phyloP scores from a whole-genome alignment of 2,329 filamentous ascomycete genomes.

The Pyrenophora teres region DNA sequence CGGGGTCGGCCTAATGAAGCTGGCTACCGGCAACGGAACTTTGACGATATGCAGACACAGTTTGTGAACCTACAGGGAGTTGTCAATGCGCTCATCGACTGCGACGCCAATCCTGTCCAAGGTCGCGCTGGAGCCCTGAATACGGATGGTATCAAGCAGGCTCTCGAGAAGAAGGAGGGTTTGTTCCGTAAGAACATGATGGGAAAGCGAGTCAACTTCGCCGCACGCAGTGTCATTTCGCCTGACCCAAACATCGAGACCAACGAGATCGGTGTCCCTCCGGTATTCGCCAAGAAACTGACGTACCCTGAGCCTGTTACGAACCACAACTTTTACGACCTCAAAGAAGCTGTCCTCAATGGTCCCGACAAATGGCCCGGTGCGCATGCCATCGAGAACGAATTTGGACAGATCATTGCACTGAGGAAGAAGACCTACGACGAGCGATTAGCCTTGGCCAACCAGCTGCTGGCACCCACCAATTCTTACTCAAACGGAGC shows the following conservation, averaged over 20 bases:
- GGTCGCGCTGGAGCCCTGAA: slow-evolving; percentile 77
- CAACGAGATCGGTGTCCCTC: slow-evolving; percentile 96
- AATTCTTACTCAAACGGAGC: slow-evolving; percentile 74
- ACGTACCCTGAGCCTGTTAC: slow-evolving; percentile 98
- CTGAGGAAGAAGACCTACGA: slow-evolving; percentile 85
- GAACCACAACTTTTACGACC: slow-evolving; percentile 92
- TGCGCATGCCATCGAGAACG: slow-evolving; percentile 91
- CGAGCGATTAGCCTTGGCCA: slow-evolving; percentile 86
- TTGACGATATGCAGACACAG: slow-evolving; percentile 77
- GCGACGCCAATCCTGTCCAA: slow-evolving; percentile 80
- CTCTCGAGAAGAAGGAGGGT: slow-evolving; percentile 97
- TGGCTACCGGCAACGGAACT: slow-evolving; percentile 60
- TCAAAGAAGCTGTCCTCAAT: slow-evolving; percentile 96
- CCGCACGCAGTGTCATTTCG: slow-evolving; percentile 95
- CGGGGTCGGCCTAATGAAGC: slow-evolving; percentile 51
- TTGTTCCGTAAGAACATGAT: slow-evolving; percentile 99
- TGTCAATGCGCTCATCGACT: slow-evolving; percentile 92
- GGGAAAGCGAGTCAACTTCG: slow-evolving; percentile 99
- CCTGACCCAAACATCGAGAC: slow-evolving; percentile 99
- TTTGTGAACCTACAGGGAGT: slow-evolving; percentile 85
- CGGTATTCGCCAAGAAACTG: slow-evolving; percentile 95
- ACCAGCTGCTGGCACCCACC: slow-evolving; percentile 87
- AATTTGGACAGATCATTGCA: slow-evolving; percentile 88
- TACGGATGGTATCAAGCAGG: slow-evolving; percentile 95
- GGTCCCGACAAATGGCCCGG: slow-evolving; percentile 93